Conservation (phyloP, 768 basidiomycete genomes). For the Holtermanniella nyarrowii region DNA sequence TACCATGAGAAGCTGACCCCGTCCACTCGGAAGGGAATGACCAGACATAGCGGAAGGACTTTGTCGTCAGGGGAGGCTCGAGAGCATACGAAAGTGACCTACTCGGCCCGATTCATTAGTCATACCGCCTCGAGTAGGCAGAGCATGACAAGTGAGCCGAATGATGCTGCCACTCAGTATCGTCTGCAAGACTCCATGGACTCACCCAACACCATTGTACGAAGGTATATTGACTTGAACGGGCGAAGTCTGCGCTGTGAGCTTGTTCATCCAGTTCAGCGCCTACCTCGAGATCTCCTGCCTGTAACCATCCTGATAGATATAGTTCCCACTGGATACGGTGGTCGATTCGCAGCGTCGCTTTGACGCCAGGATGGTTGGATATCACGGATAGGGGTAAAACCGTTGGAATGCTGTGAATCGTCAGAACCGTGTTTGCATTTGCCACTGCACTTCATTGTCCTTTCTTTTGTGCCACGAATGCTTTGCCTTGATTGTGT, state of each 20-base stretch:
- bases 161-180: neutral
- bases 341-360: neutral
- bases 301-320: neutral
- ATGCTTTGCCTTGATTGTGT: too few relatives aligned
- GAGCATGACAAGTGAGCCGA: neutral
- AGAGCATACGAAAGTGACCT: neutral
- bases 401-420: neutral
- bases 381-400: neutral
- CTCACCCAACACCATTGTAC: too few relatives aligned
- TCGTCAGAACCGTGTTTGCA: too few relatives aligned
- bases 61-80: neutral
- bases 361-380: neutral
- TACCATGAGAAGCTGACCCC: neutral
- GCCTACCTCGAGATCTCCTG: neutral
- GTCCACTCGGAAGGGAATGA: neutral
- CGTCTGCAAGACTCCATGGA: neutral
- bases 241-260: too few relatives aligned
- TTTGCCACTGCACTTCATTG: too few relatives aligned
- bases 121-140: neutral
- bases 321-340: neutral
- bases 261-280: neutral
- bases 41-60: neutral
- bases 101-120: neutral
- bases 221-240: too few relatives aligned
- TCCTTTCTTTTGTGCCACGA: too few relatives aligned